Conservation (phyloP, 1,284 basidiomycete species). For the Pyrrhoderma lamaoense region DNA sequence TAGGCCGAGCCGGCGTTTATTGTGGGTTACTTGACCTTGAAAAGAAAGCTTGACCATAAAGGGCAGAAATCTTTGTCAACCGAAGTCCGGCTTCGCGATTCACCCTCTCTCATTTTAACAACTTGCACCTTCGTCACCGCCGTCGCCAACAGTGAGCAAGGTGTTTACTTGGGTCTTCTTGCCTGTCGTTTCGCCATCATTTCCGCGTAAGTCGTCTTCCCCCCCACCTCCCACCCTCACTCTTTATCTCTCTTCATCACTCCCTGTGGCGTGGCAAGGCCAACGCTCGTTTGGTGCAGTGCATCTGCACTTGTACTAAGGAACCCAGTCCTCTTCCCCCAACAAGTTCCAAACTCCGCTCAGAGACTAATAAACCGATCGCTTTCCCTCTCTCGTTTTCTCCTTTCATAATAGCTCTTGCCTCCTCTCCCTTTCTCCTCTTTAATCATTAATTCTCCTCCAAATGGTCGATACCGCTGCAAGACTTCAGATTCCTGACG, state of each 20-base stretch:
- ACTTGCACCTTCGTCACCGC: too few species aligned
- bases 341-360: neutral
- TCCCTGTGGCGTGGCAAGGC: neutral
- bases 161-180: neutral
- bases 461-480: conserved; percentile 13
- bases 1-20: too few species aligned
- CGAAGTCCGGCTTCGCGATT: neutral
- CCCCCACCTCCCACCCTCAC: neutral
- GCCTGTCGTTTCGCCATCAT: conserved; percentile 1
- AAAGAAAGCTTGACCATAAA: conserved; percentile 1
- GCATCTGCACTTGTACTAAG: neutral
- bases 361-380: conserved; percentile 4
- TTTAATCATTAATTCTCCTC: neutral
- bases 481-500: conserved; percentile 40
- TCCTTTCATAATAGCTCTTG: neutral
- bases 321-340: neutral
- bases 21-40: too few species aligned
- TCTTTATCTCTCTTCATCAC: conserved; percentile 2
- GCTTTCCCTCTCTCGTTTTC: neutral
- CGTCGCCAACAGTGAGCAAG: too few species aligned
- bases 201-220: too few species aligned
- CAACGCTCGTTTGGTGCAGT: neutral
- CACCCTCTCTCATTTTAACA: too few species aligned
- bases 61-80: conserved; percentile 2
- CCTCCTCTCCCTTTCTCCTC: neutral